These are phyloP conservation scores for Diplodia seriata DNA, from an alignment of 2,329 filamentous ascomycete genomes.

Conservation along the genomic window DNA sequence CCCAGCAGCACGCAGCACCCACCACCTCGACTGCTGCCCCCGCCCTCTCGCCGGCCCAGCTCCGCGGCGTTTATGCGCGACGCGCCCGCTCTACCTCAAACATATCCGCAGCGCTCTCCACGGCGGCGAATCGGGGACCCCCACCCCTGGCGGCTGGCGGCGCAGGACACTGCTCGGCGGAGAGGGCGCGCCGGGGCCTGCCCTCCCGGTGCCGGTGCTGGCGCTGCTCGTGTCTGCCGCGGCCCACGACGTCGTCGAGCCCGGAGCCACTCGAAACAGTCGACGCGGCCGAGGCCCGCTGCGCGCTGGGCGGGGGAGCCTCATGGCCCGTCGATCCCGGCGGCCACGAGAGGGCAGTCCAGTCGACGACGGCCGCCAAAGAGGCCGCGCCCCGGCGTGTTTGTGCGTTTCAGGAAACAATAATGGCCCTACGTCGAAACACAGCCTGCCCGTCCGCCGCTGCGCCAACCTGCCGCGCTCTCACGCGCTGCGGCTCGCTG, in stretches of 20 bases:
- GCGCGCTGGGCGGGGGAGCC: conserved; percentile 22
- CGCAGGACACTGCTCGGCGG: conserved; percentile 15
- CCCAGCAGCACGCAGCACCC: neutral
- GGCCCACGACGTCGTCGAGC: conserved; percentile 15
- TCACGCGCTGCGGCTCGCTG: conserved; percentile 2
- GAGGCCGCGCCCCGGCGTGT: conserved; percentile 18
- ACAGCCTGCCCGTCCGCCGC: neutral
- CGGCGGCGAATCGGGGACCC: conserved; percentile 3
- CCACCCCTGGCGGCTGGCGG: neutral
- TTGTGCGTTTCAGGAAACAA: conserved; percentile 23
- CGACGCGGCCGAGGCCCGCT: conserved; percentile 29
- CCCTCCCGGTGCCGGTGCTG: conserved; percentile 1
- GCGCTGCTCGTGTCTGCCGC: conserved; percentile 24
- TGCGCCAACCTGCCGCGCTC: neutral
- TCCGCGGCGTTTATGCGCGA: conserved; percentile 8
- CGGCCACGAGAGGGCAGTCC: neutral
- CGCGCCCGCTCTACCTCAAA: conserved; percentile 21
- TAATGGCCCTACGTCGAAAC: conserved; percentile 15
- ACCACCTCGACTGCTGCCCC: neutral
- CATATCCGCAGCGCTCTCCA: neutral
- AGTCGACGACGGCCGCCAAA: conserved; percentile 8
- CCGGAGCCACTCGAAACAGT: conserved; percentile 22
- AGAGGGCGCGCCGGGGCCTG: conserved; percentile 18
- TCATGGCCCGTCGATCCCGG: conserved; percentile 21
- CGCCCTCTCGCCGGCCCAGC: neutral